phyloP scores from a whole-genome alignment of 108 stramenopile genomes.

The Cyclotella choctawhatcheeana region DNA sequence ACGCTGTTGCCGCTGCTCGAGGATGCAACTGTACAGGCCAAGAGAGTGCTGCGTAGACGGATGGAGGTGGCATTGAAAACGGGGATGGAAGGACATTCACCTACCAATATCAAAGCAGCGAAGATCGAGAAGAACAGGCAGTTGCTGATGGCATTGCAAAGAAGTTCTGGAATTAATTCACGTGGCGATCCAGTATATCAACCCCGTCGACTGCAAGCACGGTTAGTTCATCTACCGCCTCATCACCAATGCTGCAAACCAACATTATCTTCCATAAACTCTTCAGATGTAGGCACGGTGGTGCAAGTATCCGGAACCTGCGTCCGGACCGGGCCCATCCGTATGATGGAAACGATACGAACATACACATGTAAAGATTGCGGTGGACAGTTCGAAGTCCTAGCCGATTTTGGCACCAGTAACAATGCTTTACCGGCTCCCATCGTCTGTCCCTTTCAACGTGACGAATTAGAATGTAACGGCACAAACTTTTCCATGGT shows the following conservation, averaged over 20 bases:
- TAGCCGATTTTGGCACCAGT: constrained; percentile 85
- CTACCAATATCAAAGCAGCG: background rate
- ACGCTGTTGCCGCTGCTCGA: constrained; percentile 76
- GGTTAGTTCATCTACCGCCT: constrained; percentile 91
- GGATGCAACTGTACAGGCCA: constrained; percentile 68
- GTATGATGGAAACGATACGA: constrained; percentile 92
- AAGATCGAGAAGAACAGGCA: too few relatives aligned
- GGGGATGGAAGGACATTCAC: constrained; percentile 4
- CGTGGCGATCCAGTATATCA: constrained; percentile 49
- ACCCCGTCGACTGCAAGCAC: constrained; percentile 77
- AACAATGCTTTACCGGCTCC: constrained; percentile 87
- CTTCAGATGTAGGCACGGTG: constrained; percentile 87
- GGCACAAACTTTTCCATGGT: constrained; percentile 72
- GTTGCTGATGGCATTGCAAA: too few relatives aligned
- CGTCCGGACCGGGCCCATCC: constrained; percentile 85
- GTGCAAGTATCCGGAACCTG: constrained; percentile 95
- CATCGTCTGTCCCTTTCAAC: constrained; percentile 60
- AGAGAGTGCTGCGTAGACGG: constrained; percentile 25
- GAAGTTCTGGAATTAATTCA: too few relatives aligned
- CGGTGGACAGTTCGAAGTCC: constrained; percentile 82
- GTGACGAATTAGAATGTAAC: constrained; percentile 51
- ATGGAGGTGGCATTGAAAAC: constrained; percentile 43
- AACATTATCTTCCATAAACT: constrained; percentile 72
- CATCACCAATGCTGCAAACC: constrained; percentile 75
- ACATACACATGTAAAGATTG: constrained; percentile 80